Percentiles rank a stretch among this genome's conserved stretches.
Conservation (phyloP, 371 early-diverging fungal species). For the Mycotypha africana region DNA sequence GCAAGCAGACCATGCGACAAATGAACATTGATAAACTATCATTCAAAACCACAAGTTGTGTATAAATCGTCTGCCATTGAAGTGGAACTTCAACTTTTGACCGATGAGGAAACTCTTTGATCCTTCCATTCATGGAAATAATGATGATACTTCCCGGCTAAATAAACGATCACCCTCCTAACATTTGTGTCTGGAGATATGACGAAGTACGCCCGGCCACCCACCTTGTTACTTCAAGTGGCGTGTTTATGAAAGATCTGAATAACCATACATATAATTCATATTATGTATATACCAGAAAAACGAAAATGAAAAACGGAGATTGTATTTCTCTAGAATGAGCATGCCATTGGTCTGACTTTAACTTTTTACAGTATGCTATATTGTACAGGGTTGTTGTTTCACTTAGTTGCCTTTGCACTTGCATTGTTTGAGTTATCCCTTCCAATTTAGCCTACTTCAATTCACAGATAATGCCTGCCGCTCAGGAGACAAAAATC, state of each 20-base stretch:
- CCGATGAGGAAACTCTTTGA: slow-evolving; percentile 5
- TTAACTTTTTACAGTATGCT: too few species aligned
- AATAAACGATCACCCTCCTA: slow-evolving; percentile 16
- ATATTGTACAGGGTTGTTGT: too few species aligned
- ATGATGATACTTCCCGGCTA: slow-evolving; percentile 22
- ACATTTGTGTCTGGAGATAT: slow-evolving; percentile 10
- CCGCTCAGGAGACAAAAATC: slow-evolving; percentile 18
- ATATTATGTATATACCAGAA: slow-evolving; percentile 7
- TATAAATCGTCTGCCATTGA: too few species aligned
- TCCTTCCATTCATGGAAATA: slow-evolving; percentile 31
- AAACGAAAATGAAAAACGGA: neutral
- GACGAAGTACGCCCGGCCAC: slow-evolving; percentile 23
- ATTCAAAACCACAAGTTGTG: too few species aligned
- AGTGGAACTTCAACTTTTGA: too few species aligned
- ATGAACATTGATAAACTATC: too few species aligned
- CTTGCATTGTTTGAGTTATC: too few species aligned
- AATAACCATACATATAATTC: slow-evolving; percentile 7
- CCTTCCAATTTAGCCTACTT: too few species aligned
- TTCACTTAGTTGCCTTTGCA: too few species aligned
- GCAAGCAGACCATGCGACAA: too few species aligned
- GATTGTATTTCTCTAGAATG: too few species aligned
- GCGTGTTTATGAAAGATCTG: slow-evolving; percentile 20
- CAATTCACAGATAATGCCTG: slow-evolving; percentile 3
- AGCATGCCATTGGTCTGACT: too few species aligned
- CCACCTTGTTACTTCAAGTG: slow-evolving; percentile 21